phyloP scores from a whole-genome alignment of 768 basidiomycete species.

The Kwoniella bestiolae region DNA sequence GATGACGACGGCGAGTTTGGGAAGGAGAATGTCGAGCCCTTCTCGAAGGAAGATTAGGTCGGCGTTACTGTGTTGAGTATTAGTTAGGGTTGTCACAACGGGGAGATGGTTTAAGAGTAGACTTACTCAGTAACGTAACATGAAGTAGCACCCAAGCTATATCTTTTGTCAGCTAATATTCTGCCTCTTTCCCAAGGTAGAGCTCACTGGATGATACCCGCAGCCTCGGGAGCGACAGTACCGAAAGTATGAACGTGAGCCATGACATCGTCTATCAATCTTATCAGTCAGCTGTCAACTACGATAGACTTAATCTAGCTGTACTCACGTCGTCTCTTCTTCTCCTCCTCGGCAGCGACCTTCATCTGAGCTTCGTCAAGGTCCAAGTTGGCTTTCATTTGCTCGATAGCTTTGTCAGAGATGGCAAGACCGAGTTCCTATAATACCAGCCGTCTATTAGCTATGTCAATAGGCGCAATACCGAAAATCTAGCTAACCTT shows the following conservation, averaged over 20 bases:
- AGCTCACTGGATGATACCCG: conserved; percentile 89
- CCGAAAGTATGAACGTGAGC: conserved; percentile 99
- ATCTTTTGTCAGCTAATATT: conserved; percentile 3
- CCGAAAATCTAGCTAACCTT: conserved; percentile 60
- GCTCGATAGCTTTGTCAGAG: conserved; percentile 83
- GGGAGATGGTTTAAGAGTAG: not conserved
- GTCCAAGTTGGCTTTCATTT: conserved; percentile 93
- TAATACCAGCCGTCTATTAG: conserved; percentile 1
- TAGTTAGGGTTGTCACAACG: not conserved
- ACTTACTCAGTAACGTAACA: conserved; percentile 98
- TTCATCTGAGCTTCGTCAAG: conserved; percentile 88
- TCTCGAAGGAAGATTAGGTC: conserved; percentile 95
- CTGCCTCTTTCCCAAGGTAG: not conserved
- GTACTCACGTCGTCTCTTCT: conserved; percentile 74
- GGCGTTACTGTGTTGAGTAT: conserved; percentile 71
- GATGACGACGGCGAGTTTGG: conserved; percentile 87
- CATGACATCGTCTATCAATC: conserved; percentile 81
- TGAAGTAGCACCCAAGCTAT: conserved; percentile 89
- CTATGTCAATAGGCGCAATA: not conserved
- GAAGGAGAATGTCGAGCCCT: conserved; percentile 79
- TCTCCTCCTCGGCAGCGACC: conserved; percentile 90
- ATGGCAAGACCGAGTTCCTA: conserved; percentile 84
- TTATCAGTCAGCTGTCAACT: conserved; percentile 9
- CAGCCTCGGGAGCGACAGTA: conserved; percentile 86
- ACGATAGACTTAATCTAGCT: not conserved